Percentiles rank a stretch among this genome's conserved stretches.
These are phyloP conservation scores for Nakazawaea laoshanensis DNA, from an alignment of 805 yeast genomes.

Conservation along the genomic window DNA sequence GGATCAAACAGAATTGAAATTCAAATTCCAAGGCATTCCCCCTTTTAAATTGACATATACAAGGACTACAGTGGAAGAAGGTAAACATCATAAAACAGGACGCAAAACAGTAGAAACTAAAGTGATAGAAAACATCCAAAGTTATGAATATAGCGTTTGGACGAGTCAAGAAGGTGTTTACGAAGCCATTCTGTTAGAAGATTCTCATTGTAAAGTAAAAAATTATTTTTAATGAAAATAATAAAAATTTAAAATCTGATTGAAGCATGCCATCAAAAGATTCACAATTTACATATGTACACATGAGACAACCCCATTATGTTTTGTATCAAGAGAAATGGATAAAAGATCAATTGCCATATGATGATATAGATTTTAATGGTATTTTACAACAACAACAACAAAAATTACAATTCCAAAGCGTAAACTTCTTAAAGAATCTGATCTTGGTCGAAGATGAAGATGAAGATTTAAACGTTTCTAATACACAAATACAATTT, in stretches of 20 bases:
- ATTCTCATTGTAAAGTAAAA: constrained; percentile 59
- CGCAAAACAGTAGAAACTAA: constrained; percentile 38
- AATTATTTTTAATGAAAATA: constrained; percentile 12
- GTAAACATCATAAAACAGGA: constrained; percentile 19
- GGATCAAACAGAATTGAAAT: constrained; percentile 81
- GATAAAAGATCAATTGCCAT: constrained; percentile 21
- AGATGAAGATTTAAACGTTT: constrained; percentile 7
- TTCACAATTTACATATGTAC: constrained; percentile 19
- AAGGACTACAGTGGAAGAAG: constrained; percentile 48
- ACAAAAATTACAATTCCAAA: constrained; percentile 7
- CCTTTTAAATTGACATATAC: constrained; percentile 86
- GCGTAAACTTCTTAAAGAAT: constrained; percentile 8
- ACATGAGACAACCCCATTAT: constrained; percentile 21
- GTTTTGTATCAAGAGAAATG: constrained; percentile 23
- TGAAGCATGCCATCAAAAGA: constrained; percentile 16
- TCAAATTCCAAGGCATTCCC: constrained; percentile 79
- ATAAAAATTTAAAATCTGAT: too few relatives aligned
- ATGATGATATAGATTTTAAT: constrained; percentile 21
- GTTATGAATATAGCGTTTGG: constrained; percentile 56
- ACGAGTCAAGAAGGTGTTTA: constrained; percentile 90
- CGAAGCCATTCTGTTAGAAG: constrained; percentile 86
- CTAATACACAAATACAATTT: constrained; percentile 5
- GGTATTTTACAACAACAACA: constrained; percentile 8
- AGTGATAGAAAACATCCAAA: constrained; percentile 63
- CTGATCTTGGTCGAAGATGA: constrained; percentile 7